Evolutionary conservation across 1,284 basidiomycete genomes (phyloP), one percentile per base, ranked within the genome.

Genomic region (Pseudozyma sp.): DNA sequence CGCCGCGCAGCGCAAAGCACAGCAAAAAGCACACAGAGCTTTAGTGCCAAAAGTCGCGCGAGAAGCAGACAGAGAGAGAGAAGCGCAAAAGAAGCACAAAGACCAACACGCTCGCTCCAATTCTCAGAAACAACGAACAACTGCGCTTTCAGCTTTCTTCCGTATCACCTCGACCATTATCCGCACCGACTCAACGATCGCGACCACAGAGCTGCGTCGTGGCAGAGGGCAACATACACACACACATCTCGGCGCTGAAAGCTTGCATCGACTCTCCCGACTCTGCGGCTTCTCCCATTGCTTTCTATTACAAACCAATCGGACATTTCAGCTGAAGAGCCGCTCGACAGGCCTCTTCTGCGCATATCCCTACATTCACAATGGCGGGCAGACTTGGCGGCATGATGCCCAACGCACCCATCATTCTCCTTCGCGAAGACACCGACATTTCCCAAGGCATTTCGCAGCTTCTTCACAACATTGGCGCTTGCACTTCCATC

Each of bases 381-480:
- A 74, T 74, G 71, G 71, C 71, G 56, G 71, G 71, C 14, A 59
- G 71, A 70, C 58, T 69, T 35, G 69, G 76, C 43, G 77, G 77
- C 62, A 81, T 81, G 79, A 74, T 74, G 70, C 77, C 77, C 59
- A 75, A 76, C 52, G 66, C 77, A 38, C 81, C 80, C 44, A 78
- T 85, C 65, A 80, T 85, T 59, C 73, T 84, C 18, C 65, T 84
- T 42, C 64, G 75, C 48, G 85, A 97, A 88, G 96, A 95, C 83
- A 98, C 95, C 76, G 96, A 98, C 86, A 91, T 93, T 10, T 97
- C 95, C 16, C 96, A 98, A 87, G 96, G 96, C 83, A 94, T 91
- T 73, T 90, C 91, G 11, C 96, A 99, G 87, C 87, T 98, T 55
- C 89, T 99, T 50, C 96, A 94, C 63, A 99, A 99, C 87, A 98